Evolutionary conservation across 1,139 yeast genomes (phyloP).

Genomic region (Pichia sp.): DNA sequence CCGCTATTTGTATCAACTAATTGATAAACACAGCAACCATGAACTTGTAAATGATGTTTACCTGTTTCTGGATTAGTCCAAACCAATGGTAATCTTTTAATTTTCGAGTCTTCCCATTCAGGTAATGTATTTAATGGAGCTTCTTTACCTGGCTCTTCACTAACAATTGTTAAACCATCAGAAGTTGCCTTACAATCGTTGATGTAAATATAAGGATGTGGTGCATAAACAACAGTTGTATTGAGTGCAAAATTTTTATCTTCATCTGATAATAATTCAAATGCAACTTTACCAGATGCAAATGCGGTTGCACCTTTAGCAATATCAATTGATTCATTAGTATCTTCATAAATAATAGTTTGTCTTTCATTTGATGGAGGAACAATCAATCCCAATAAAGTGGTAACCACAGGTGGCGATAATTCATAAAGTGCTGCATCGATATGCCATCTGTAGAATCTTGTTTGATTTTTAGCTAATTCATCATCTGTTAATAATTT

Average conservation of each 20-base stretch:
- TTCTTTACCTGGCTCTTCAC: conserved; percentile 60
- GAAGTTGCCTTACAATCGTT: conserved; percentile 74
- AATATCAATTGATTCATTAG: conserved; percentile 55
- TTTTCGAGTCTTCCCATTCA: conserved; percentile 69
- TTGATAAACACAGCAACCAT: conserved; percentile 75
- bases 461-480: conserved; percentile 52
- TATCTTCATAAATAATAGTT: conserved; percentile 59
- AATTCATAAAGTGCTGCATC: conserved; percentile 82
- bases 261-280: conserved; percentile 54
- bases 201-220: conserved; percentile 83
- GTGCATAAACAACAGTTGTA: conserved; percentile 80
- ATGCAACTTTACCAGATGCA: conserved; percentile 74
- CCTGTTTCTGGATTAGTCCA: conserved; percentile 92
- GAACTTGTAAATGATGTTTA: conserved; percentile 75
- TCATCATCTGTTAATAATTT: conserved; percentile 56
- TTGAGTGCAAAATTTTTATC: conserved; percentile 67
- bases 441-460: conserved; percentile 90
- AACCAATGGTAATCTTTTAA: conserved; percentile 73
- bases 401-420: conserved; percentile 80
- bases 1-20: conserved; percentile 52
- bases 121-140: conserved; percentile 61
- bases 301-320: conserved; percentile 86
- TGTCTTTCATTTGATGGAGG: conserved; percentile 49
- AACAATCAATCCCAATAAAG: conserved; percentile 75
- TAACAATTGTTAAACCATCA: conserved; percentile 79